Evolutionary conservation across 331 rosid species (phyloP), one percentile per base, ranked within the genome.

Genomic region (Prunus yedoensis): DNA sequence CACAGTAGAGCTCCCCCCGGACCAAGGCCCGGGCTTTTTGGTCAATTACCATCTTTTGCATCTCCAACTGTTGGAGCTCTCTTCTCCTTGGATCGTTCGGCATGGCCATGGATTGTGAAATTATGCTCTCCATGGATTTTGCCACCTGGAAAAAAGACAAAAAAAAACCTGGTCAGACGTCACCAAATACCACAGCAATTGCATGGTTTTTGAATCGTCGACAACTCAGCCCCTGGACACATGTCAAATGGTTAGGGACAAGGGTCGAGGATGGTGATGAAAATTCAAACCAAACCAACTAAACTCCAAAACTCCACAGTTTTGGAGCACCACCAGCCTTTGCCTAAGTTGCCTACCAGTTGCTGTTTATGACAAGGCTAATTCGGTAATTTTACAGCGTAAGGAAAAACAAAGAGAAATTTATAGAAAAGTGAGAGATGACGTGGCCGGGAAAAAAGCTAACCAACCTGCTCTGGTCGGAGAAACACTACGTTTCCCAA

Each of bases 391-490:
- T 12, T 35, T 41, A 10, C 0, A 4, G 12, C 11, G 9, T 58
- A 4, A 66, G 2, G 14, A 2, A 17, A 4, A 32, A 35, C 15
- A 8, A 16, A 57, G 32, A 8, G 0, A 30, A 20, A 54, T 12
- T 41, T 32, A 20, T 18, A 4, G 18, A 50, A 63, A 27, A 62
- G 2, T 41, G 45, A 15, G 49, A 5, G 13, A 35, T 17, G 27
- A 27, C 73, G 50, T 18, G 12, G 28, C n/a, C 59, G 56, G 59
- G 11, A 32, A 56, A 49, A 12, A 8, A 54, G 21, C 1, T n/a
- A 11, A 25, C 59, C 8, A 81, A 92, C 99, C 96, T 88, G 97
- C 32, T 89, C 94, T 0, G 99, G 99, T 23, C 87, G 90, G 66
- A 90, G 94, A 82, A 90, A 87, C 10, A 94, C 99, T 2, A 77